These are phyloP conservation scores for Cymbomonas tetramitiformis DNA, from an alignment of 139 green algal species.

Conservation along the genomic window DNA sequence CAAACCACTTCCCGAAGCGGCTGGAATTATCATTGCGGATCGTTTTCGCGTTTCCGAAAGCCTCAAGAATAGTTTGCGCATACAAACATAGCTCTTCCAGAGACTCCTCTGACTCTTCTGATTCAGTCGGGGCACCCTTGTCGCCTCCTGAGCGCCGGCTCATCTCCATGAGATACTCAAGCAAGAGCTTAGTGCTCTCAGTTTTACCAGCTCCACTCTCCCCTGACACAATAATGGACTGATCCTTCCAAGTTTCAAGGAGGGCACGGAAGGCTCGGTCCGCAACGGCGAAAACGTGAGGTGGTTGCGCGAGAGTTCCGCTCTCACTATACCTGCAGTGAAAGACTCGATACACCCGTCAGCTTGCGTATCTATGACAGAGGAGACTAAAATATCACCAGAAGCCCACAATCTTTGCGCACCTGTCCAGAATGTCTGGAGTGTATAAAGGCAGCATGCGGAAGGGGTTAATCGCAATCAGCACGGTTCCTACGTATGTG, in stretches of 20 bases:
- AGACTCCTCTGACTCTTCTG: neutral
- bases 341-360: no score
- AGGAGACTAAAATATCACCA: no score
- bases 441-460: slow-evolving; percentile 5
- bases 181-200: slow-evolving; percentile 18
- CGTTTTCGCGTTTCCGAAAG: slow-evolving; percentile 40
- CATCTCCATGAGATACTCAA: slow-evolving; percentile 11
- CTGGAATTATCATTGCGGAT: slow-evolving; percentile 37
- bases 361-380: no score
- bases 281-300: slow-evolving; percentile 67
- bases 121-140: slow-evolving; percentile 36
- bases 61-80: slow-evolving; percentile 34
- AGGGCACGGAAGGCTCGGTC: slow-evolving; percentile 62
- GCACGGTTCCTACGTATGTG: slow-evolving; percentile 8
- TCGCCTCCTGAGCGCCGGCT: no score
- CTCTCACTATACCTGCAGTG: no score
- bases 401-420: no score
- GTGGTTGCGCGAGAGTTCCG: slow-evolving; percentile 16
- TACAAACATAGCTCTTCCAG: slow-evolving; percentile 28
- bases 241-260: slow-evolving; percentile 32
- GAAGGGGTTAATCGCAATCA: slow-evolving; percentile 8
- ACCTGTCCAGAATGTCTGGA: slow-evolving; percentile 5
- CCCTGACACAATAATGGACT: slow-evolving; percentile 41
- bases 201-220: slow-evolving; percentile 26
- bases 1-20: slow-evolving; percentile 30